Percentiles rank a stretch among this genome's conserved stretches.
Conservation (phyloP, 176 grass and related monocot species). For the Aegilops speltoides region DNA sequence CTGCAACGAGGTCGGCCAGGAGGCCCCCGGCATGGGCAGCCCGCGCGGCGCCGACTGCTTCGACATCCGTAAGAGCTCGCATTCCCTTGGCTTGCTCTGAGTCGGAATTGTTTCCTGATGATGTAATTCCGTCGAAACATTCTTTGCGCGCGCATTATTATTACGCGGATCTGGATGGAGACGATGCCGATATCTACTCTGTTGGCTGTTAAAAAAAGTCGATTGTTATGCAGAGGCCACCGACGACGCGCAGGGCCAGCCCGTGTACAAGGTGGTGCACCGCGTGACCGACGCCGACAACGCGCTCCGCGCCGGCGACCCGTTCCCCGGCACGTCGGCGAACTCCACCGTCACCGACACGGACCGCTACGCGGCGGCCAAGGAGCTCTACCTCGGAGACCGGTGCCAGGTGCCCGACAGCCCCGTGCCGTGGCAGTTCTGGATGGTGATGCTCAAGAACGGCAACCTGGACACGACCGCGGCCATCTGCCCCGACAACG, state of each 20-base stretch:
- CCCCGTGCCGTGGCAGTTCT: conserved; percentile 77
- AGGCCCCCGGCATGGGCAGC: conserved; percentile 82
- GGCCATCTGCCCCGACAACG: conserved; percentile 65
- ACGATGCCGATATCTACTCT: background rate
- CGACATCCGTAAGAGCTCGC: conserved; percentile 49
- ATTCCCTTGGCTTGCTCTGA: background rate
- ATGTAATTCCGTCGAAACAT: background rate
- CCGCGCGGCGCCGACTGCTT: conserved; percentile 92
- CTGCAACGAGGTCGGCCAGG: conserved; percentile 90
- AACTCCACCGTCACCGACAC: conserved; percentile 24
- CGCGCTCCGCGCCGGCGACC: conserved; percentile 47
- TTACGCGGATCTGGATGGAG: background rate
- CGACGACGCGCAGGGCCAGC: conserved; percentile 23
- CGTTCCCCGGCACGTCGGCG: conserved; percentile 19
- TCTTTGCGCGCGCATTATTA: background rate
- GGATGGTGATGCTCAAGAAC: conserved; percentile 99
- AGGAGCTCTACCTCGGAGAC: conserved; percentile 79
- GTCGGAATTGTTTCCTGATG: background rate
- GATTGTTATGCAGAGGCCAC: conserved; percentile 3
- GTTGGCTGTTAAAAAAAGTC: background rate
- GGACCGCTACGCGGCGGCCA: conserved; percentile 61
- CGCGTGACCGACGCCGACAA: conserved; percentile 69
- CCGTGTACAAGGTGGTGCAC: conserved; percentile 49
- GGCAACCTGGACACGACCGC: conserved; percentile 84
- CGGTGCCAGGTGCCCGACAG: conserved; percentile 61